A percentile compares a stretch with the other conserved stretches of the same genome.
These are phyloP conservation scores for Iris macrosiphon DNA, from an alignment of 106 monocot species.

Conservation along the genomic window DNA sequence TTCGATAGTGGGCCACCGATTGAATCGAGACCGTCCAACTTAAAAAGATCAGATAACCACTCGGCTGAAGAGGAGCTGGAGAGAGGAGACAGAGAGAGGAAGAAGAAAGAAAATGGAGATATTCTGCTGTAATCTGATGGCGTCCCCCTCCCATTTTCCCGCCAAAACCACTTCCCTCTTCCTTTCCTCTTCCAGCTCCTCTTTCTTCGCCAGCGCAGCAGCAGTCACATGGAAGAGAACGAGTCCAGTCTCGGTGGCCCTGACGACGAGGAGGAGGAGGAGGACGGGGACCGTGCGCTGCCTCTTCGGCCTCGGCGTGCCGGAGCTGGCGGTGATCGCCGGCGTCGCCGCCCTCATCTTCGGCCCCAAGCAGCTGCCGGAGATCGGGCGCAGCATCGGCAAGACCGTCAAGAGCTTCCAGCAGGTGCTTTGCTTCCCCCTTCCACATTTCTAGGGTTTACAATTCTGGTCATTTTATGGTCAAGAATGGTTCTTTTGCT, in stretches of 20 bases:
- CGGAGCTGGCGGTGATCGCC: constrained; percentile 93
- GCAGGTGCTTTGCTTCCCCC: constrained; percentile 39
- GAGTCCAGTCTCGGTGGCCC: neutral
- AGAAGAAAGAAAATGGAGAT: constrained; percentile 12
- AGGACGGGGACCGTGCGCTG: constrained; percentile 29
- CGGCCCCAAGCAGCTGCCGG: constrained; percentile 90
- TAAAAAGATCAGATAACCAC: too few species aligned
- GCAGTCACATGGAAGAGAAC: neutral
- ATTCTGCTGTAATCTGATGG: constrained; percentile 19
- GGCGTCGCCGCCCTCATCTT: constrained; percentile 89
- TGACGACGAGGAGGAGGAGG: constrained; percentile 1
- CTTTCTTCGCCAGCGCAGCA: constrained; percentile 10
- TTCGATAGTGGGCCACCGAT: too few species aligned
- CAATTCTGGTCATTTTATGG: too few species aligned
- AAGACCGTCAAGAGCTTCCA: constrained; percentile 98
- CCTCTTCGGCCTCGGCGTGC: constrained; percentile 89
- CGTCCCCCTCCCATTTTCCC: neutral
- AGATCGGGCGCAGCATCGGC: constrained; percentile 79
- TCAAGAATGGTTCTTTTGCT: too few species aligned
- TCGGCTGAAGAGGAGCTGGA: neutral
- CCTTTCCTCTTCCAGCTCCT: constrained; percentile 14
- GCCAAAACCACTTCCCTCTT: neutral
- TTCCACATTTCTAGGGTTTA: too few species aligned
- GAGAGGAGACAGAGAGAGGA: neutral
- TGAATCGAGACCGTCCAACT: too few species aligned